Conservation (phyloP, 352 stramenopile species). For the Phytophthora cactorum region DNA sequence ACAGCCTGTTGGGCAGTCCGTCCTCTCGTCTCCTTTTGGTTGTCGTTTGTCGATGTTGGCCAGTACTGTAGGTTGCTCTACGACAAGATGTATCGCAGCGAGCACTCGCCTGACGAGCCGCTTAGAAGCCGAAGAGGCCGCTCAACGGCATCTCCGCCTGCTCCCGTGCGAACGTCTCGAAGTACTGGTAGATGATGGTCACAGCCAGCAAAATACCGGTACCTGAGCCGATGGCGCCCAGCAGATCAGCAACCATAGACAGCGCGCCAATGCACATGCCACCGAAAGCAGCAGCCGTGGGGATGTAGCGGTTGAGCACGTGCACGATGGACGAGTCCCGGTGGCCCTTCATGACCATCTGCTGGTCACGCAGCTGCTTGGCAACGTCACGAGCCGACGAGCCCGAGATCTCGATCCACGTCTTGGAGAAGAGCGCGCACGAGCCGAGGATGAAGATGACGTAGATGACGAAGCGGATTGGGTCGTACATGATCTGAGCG, state of each 20-base stretch:
- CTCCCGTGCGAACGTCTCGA: slow-evolving; percentile 97
- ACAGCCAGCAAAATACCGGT: slow-evolving; percentile 99
- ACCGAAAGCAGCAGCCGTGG: slow-evolving; percentile 98
- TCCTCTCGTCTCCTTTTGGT: slow-evolving; percentile 27
- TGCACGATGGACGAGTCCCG: slow-evolving; percentile 97
- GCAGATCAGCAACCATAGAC: slow-evolving; percentile 98
- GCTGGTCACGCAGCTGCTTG: slow-evolving; percentile 98
- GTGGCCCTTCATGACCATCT: slow-evolving; percentile 99
- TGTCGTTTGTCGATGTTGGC: slow-evolving; percentile 26
- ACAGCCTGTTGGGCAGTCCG: slow-evolving; percentile 62
- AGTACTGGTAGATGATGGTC: slow-evolving; percentile 99
- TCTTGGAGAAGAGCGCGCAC: slow-evolving; percentile 99
- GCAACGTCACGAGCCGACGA: slow-evolving; percentile 97
- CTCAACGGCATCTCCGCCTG: slow-evolving; percentile 83
- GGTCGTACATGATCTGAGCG: slow-evolving; percentile 98
- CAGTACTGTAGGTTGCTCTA: slow-evolving; percentile 12
- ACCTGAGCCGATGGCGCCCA: slow-evolving; percentile 98
- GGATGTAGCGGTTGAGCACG: slow-evolving; percentile 99
- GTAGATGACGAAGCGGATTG: slow-evolving; percentile 99
- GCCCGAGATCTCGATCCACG: slow-evolving; percentile 99
- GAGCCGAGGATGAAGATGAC: slow-evolving; percentile 98
- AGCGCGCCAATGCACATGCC: slow-evolving; percentile 99
- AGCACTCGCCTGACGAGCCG: neutral
- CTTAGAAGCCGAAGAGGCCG: slow-evolving; percentile 88
- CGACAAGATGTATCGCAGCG: slow-evolving; percentile 21